phyloP scores from a whole-genome alignment of 495 filamentous ascomycete genomes.

The Tuber calosporum region DNA sequence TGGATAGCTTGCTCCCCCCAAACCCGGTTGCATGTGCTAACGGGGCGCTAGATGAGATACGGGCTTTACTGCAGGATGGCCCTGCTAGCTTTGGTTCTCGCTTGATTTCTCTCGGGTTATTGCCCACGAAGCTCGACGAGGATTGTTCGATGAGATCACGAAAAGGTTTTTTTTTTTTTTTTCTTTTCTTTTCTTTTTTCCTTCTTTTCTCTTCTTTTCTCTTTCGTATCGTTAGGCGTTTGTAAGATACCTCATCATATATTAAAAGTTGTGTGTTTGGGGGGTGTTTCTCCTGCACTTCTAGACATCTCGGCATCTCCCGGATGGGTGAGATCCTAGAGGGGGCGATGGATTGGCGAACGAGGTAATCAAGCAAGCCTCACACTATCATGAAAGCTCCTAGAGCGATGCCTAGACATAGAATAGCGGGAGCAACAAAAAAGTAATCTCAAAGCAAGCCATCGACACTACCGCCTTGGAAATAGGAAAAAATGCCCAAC shows the following conservation, averaged over 20 bases:
- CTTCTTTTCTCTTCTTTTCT: conserved; percentile 8
- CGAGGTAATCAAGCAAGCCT: background rate
- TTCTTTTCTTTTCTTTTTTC: background rate
- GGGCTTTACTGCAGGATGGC: conserved; percentile 98
- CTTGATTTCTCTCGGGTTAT: conserved; percentile 33
- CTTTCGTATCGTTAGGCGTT: background rate
- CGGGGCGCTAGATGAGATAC: conserved; percentile 77
- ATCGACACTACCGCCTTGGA: background rate
- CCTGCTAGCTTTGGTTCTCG: conserved; percentile 84
- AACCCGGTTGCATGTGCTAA: conserved; percentile 43
- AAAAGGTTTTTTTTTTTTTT: conserved; percentile 13
- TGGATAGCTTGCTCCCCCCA: conserved; percentile 42
- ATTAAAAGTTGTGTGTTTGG: background rate
- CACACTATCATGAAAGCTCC: background rate
- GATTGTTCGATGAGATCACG: background rate
- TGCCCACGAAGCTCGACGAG: background rate
- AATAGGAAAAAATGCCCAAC: background rate
- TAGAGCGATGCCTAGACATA: background rate
- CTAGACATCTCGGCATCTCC: background rate
- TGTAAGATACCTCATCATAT: background rate
- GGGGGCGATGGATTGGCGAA: background rate
- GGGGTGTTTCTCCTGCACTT: background rate
- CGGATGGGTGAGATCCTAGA: background rate
- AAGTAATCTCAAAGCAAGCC: background rate
- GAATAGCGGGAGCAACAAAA: background rate